A percentile compares a stretch with the other conserved stretches of the same genome.
These are phyloP conservation scores for Penstemon davidsonii DNA, from an alignment of 257 asterid species.

Conservation along the genomic window DNA sequence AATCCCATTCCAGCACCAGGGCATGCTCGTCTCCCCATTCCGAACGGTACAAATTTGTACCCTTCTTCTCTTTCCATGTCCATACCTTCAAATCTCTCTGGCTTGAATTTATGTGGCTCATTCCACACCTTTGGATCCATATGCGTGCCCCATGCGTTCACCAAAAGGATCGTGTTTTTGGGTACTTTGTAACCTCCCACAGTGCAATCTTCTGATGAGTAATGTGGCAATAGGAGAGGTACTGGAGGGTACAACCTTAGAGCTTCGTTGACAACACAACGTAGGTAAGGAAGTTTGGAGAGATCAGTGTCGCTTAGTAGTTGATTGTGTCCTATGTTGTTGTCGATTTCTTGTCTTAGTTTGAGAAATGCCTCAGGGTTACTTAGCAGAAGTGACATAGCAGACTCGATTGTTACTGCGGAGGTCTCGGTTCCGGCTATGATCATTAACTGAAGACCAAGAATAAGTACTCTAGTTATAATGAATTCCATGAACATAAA, in stretches of 20 bases:
- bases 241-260: conserved; percentile 46
- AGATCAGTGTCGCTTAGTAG: conserved; percentile 49
- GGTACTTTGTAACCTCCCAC: conserved; percentile 49
- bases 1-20: conserved; percentile 51
- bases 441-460: conserved; percentile 37
- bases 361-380: conserved; percentile 39
- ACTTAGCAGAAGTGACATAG: conserved; percentile 44
- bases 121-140: conserved; percentile 61
- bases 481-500: not conserved
- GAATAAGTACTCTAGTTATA: not conserved
- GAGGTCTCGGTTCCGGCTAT: conserved; percentile 61
- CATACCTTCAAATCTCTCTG: conserved; percentile 42
- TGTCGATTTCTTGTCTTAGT: conserved; percentile 51
- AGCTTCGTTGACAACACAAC: conserved; percentile 51
- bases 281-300: conserved; percentile 50
- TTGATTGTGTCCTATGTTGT: conserved; percentile 38
- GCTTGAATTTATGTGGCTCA: conserved; percentile 44
- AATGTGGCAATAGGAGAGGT: conserved; percentile 56
- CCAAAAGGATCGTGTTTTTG: conserved; percentile 39
- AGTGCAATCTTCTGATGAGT: conserved; percentile 37
- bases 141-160: conserved; percentile 57
- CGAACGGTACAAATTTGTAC: conserved; percentile 49
- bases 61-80: conserved; percentile 40
- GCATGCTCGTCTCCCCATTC: conserved; percentile 61
- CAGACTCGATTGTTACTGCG: conserved; percentile 39